These are phyloP conservation scores for Kregervanrija delftensis DNA, from an alignment of 805 yeast genomes.

Conservation along the genomic window DNA sequence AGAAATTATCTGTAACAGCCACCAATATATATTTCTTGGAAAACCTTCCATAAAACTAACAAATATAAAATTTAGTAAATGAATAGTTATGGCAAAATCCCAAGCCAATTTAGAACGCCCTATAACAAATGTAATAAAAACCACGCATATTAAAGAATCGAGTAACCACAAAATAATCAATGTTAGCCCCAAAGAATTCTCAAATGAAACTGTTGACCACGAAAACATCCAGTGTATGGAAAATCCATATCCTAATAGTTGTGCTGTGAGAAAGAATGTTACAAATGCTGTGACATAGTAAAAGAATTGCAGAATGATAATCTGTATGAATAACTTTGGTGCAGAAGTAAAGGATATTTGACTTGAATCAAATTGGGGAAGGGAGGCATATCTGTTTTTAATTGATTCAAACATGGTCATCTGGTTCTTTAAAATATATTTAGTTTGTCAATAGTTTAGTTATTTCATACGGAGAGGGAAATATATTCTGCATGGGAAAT, in stretches of 20 bases:
- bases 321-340: constrained; percentile 39
- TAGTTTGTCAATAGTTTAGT: too few species aligned
- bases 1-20: constrained; percentile 69
- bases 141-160: constrained; percentile 75
- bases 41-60: constrained; percentile 61
- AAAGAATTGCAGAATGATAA: constrained; percentile 66
- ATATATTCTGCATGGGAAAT: too few species aligned
- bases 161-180: constrained; percentile 72
- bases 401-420: too few species aligned
- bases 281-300: constrained; percentile 71
- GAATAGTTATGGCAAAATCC: constrained; percentile 95
- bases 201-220: constrained; percentile 68
- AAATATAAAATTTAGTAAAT: constrained; percentile 66
- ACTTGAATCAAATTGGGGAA: too few species aligned
- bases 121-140: constrained; percentile 79
- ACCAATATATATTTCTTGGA: constrained; percentile 76
- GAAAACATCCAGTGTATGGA: constrained; percentile 67
- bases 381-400: too few species aligned
- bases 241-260: constrained; percentile 66
- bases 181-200: constrained; percentile 75
- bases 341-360: constrained; percentile 2
- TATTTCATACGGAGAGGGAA: too few species aligned
- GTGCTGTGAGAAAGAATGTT: constrained; percentile 57
- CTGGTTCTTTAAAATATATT: too few species aligned
- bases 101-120: constrained; percentile 92